Percentiles rank a stretch among this genome's conserved stretches.
Conservation (phyloP, 257 asterid species). For the Lithospermum erythrorhizon region DNA sequence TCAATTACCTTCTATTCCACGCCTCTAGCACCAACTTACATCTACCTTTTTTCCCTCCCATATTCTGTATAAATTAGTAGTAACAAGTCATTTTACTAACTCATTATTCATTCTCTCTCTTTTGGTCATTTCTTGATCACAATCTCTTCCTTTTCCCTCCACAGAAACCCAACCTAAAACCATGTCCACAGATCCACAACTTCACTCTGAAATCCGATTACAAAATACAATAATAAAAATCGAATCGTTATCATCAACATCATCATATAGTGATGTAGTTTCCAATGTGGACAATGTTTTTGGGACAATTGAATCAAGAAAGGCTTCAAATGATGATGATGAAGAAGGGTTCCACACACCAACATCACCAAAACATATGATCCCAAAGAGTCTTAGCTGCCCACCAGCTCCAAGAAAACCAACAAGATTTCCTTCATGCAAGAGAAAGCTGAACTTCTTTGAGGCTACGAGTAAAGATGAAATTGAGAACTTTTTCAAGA, state of each 20-base stretch:
- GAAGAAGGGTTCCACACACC: slow-evolving; percentile 40
- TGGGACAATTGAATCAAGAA: neutral
- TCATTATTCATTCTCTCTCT: neutral
- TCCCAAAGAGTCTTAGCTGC: slow-evolving; percentile 31
- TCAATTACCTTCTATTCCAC: slow-evolving; percentile 39
- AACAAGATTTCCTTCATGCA: slow-evolving; percentile 25
- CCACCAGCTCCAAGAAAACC: slow-evolving; percentile 64
- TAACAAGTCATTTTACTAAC: neutral
- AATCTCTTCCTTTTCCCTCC: neutral
- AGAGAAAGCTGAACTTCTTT: slow-evolving; percentile 32
- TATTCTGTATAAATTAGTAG: neutral
- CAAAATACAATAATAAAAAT: slow-evolving; percentile 7
- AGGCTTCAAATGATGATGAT: neutral
- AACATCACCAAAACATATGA: slow-evolving; percentile 30
- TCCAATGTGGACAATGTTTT: neutral
- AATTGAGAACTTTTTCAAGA: slow-evolving; percentile 36
- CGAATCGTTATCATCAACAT: neutral
- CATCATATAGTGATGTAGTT: neutral
- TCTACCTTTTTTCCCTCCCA: neutral
- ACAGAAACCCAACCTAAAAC: neutral
- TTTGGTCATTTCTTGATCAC: slow-evolving; percentile 9
- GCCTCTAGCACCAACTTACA: slow-evolving; percentile 9
- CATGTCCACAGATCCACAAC: slow-evolving; percentile 44
- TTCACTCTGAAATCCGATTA: slow-evolving; percentile 17
- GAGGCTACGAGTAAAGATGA: slow-evolving; percentile 30